A percentile compares a stretch with the other conserved stretches of the same genome.
Conservation (phyloP, 495 filamentous ascomycete species). For the Cercophora samala region DNA sequence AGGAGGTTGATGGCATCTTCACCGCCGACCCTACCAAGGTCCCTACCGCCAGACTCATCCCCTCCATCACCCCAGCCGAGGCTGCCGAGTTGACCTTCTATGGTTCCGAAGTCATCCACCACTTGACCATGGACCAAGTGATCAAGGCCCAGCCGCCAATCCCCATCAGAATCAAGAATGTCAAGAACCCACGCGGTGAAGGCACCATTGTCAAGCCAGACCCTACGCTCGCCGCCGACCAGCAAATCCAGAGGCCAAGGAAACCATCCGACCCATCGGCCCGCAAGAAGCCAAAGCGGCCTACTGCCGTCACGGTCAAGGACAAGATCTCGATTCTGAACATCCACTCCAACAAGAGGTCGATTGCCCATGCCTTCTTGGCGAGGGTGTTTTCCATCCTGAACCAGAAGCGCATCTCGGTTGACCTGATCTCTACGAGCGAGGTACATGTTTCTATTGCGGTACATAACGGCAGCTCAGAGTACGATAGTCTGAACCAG, state of each 20-base stretch:
- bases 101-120: constrained; percentile 93
- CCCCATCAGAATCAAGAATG: constrained; percentile 96
- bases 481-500: constrained; percentile 59
- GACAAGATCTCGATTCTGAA: constrained; percentile 88
- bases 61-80: constrained; percentile 78
- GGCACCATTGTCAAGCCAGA: constrained; percentile 81
- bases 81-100: constrained; percentile 91
- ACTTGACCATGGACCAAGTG: constrained; percentile 97
- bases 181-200: constrained; percentile 83
- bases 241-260: constrained; percentile 44
- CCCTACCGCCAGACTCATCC: constrained; percentile 72
- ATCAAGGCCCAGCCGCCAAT: constrained; percentile 80
- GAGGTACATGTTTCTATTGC: constrained; percentile 97
- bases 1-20: constrained; percentile 90
- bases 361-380: constrained; percentile 77
- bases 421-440: constrained; percentile 88
- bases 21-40: constrained; percentile 86
- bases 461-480: constrained; percentile 72
- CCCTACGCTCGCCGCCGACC: constrained; percentile 42
- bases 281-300: constrained; percentile 46
- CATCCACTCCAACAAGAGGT: constrained; percentile 87
- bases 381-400: constrained; percentile 85
- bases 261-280: constrained; percentile 42
- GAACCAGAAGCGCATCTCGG: constrained; percentile 72
- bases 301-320: constrained; percentile 96